Percentiles rank a stretch among this genome's conserved stretches.
Conservation (phyloP, 2,329 filamentous ascomycete genomes). For the Coleophoma crateriformis region DNA sequence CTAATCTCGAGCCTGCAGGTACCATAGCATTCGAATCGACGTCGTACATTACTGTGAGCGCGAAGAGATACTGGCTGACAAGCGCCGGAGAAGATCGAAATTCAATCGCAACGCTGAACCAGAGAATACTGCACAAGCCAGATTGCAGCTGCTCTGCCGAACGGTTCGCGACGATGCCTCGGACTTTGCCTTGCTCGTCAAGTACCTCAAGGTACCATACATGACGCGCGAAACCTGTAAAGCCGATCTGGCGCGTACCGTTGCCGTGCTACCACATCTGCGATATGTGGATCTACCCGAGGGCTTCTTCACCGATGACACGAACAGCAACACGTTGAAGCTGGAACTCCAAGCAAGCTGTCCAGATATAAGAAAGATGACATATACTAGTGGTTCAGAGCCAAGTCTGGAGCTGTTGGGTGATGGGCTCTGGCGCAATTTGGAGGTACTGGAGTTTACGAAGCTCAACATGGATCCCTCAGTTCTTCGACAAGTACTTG, state of each 20-base stretch:
- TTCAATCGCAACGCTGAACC: slow-evolving; percentile 74
- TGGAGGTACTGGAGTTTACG: slow-evolving; percentile 69
- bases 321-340: slow-evolving; percentile 67
- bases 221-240: slow-evolving; percentile 86
- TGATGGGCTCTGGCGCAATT: slow-evolving; percentile 59
- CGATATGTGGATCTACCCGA: slow-evolving; percentile 88
- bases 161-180: slow-evolving; percentile 71
- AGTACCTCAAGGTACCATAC: slow-evolving; percentile 84
- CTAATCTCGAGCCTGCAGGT: slow-evolving; percentile 44
- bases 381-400: slow-evolving; percentile 74
- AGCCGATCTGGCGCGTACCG: slow-evolving; percentile 75
- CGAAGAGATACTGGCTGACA: slow-evolving; percentile 75
- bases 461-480: slow-evolving; percentile 64
- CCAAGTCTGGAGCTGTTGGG: slow-evolving; percentile 67
- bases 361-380: slow-evolving; percentile 83
- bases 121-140: slow-evolving; percentile 70
- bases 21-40: slow-evolving; percentile 87
- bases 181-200: slow-evolving; percentile 62
- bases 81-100: slow-evolving; percentile 67
- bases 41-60: slow-evolving; percentile 90
- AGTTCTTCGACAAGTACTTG: slow-evolving; percentile 66
- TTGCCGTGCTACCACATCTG: slow-evolving; percentile 79
- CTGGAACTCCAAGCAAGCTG: slow-evolving; percentile 82
- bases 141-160: slow-evolving; percentile 73
- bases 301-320: slow-evolving; percentile 78